phyloP scores from a whole-genome alignment of 257 asterid genomes.

The Penstemon barbatus region DNA sequence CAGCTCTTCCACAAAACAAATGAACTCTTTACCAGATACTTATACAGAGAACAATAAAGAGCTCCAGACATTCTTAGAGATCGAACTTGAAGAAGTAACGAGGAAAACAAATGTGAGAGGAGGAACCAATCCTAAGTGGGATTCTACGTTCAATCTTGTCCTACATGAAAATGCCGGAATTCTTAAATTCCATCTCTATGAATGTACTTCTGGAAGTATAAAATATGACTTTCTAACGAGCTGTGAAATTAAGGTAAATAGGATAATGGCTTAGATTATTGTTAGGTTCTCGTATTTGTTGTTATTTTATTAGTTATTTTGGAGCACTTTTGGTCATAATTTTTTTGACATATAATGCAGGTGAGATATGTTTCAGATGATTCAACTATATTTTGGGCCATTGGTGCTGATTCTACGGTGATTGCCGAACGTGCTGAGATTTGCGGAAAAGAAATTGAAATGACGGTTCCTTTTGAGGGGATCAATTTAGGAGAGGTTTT shows the following conservation, averaged over 20 bases:
- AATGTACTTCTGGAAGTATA: conserved; percentile 66
- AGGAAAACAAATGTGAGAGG: conserved; percentile 64
- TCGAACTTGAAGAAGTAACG: conserved; percentile 82
- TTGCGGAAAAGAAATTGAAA: conserved; percentile 80
- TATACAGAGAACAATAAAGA: conserved; percentile 52
- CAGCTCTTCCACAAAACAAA: conserved; percentile 47
- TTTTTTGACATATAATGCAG: conserved; percentile 43
- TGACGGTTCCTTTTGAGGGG: conserved; percentile 95
- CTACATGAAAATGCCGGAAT: conserved; percentile 77
- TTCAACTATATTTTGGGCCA: conserved; percentile 96
- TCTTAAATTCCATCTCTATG: conserved; percentile 70
- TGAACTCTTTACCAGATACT: conserved; percentile 34
- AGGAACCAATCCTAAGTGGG: conserved; percentile 86
- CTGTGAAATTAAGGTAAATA: conserved; percentile 86
- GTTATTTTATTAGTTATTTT: background rate
- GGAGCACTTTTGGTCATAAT: conserved; percentile 2
- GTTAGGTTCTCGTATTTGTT: background rate
- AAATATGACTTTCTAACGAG: conserved; percentile 78
- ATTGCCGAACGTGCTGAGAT: conserved; percentile 70
- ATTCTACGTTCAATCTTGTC: conserved; percentile 72
- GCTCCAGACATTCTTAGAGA: conserved; percentile 77
- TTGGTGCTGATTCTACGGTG: conserved; percentile 56
- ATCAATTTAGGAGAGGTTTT: conserved; percentile 79
- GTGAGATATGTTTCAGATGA: conserved; percentile 78
- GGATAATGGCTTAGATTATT: background rate